Base-by-base conservation (phyloP, 805 yeast species). In the Wickerhamia fluorescens region DNA sequence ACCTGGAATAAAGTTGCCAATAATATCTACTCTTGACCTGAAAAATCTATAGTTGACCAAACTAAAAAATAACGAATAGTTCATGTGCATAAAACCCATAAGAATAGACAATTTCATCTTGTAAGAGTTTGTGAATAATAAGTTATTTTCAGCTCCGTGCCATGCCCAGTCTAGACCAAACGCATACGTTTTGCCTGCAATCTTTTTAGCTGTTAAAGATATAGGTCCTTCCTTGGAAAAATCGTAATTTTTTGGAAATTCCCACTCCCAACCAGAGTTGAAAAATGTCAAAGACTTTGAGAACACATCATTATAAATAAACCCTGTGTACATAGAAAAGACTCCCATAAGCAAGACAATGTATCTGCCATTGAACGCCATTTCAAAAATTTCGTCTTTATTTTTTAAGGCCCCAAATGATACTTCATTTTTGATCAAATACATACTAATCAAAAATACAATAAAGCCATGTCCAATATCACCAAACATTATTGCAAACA, bases 401-500 rank as follows among this genome's bases (percentile, higher is more conserved):
- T 46, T 39, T 47, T 79, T 73, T 67, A 77, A 69, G 27, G 66
- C 66, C 14, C 71, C 78, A 30, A 92, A 71, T 38, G 71, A 67
- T 37, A 67, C 70, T 56, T 92, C 98, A 51, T 81, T 78, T 28
- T 76, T 40, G 7, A 92, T 87, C 38, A 92, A 62, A 17, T 61
- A 56, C 29, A 75, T 58, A 2, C 94, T 95, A 11, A 86, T 84
- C 33, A 81, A 55, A 31, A 80, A 71, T 55, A 92, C 64, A 27
- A 92, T 73, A 35, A 87, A 71, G 5, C 98, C 98, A 62, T 92
- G 98, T 10, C 98, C 98, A 35, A 88, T 53, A 64, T 92, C 98
- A 66, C 98, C 98, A 66, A 92, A 92, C 98, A 92, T 92, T 46
- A 92, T 81, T 16, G 98, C 96, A 62, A 92, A 92, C 94, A 92